Evolutionary conservation across 305 asterid species (phyloP).

Genomic region (Withania somnifera): DNA sequence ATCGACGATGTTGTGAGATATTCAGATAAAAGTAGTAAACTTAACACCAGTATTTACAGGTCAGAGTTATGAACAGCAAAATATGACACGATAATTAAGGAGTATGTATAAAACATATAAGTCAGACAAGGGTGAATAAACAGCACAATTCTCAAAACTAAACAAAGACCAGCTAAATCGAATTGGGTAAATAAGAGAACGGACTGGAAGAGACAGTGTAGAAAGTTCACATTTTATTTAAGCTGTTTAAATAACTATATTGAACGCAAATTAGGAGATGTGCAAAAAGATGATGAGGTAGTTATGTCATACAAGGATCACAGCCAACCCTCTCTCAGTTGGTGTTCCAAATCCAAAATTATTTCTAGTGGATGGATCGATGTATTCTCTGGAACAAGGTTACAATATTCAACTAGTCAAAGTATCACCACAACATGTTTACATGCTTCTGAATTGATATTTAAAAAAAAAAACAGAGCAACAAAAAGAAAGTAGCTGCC

Average conservation of each 20-base stretch:
- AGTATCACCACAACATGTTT: neutral
- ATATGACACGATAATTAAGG: neutral
- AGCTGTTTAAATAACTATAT: neutral
- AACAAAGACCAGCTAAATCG: neutral
- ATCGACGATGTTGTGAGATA: conserved; percentile 11
- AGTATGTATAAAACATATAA: neutral
- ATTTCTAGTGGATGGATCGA: neutral
- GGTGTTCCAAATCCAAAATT: neutral
- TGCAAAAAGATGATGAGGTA: neutral
- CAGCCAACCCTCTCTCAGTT: neutral
- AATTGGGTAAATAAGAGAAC: neutral
- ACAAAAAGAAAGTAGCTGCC: neutral
- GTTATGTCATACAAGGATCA: neutral
- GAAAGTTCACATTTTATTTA: neutral
- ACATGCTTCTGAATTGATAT: conserved; percentile 2
- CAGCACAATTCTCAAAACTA: neutral
- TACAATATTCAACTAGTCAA: neutral
- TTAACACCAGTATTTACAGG: neutral
- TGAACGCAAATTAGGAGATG: neutral
- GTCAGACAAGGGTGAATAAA: neutral
- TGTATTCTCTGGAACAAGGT: neutral
- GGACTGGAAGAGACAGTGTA: neutral
- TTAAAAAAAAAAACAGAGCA: neutral
- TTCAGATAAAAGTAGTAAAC: neutral
- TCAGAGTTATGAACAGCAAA: neutral